Conservation (phyloP, 495 filamentous ascomycete species). For the Massariosphaeria phaeospora region DNA sequence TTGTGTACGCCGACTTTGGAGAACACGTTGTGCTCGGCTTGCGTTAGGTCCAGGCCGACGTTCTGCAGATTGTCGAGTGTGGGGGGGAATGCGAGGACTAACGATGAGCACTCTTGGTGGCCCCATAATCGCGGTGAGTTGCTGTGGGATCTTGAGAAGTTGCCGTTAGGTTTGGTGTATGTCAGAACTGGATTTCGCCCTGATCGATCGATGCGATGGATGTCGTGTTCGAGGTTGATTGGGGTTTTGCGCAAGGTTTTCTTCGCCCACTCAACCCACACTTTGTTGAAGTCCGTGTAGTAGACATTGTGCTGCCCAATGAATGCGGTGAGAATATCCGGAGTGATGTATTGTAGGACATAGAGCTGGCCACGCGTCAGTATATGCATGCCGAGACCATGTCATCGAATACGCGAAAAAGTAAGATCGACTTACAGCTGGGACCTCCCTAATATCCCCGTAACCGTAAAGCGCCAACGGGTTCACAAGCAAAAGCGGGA, state of each 20-base stretch:
- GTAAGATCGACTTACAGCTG: slow-evolving; percentile 25
- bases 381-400: slow-evolving; percentile 11
- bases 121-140: too few relatives aligned
- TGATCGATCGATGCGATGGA: slow-evolving; percentile 25
- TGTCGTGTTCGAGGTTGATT: slow-evolving; percentile 10
- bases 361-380: slow-evolving; percentile 30
- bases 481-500: slow-evolving; percentile 25
- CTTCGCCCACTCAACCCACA: slow-evolving; percentile 20
- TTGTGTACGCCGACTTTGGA: slow-evolving; percentile 22
- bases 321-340: slow-evolving; percentile 29
- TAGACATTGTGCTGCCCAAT: slow-evolving; percentile 28
- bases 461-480: slow-evolving; percentile 31
- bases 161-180: slow-evolving; percentile 34
- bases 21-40: slow-evolving; percentile 23
- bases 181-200: slow-evolving; percentile 40
- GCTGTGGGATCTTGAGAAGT: slow-evolving; percentile 21
- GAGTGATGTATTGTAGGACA: slow-evolving; percentile 31
- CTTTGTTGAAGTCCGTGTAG: slow-evolving; percentile 31
- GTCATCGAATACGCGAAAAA: too few relatives aligned
- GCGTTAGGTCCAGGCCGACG: slow-evolving; percentile 21
- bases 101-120: slow-evolving; percentile 22
- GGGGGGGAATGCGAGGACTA: slow-evolving; percentile 30
- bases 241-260: slow-evolving; percentile 12
- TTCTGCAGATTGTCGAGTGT: slow-evolving; percentile 26
- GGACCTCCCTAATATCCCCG: slow-evolving; percentile 27